Evolutionary conservation across 176 grass and related monocot genomes (phyloP).

Genomic region (Pharus latifolius): DNA sequence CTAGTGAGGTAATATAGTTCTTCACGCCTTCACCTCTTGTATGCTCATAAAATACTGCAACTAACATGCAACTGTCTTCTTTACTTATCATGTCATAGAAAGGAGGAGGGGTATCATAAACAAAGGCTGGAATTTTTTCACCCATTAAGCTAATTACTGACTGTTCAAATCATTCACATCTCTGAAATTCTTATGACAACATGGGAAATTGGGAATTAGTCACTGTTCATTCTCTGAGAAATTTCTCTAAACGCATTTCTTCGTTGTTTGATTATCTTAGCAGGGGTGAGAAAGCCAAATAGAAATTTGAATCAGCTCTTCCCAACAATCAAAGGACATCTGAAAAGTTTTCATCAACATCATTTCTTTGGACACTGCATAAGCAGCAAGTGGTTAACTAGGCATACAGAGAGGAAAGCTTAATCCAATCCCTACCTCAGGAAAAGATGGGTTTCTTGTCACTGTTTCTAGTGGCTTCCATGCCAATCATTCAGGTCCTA

Average conservation of each 20-base stretch:
- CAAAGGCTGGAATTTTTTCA: neutral
- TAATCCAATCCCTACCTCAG: neutral
- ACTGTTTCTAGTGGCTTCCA: conserved; percentile 64
- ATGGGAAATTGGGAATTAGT: too few species aligned
- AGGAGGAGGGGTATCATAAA: neutral
- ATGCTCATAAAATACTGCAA: neutral
- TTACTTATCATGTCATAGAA: neutral
- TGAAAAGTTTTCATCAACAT: neutral
- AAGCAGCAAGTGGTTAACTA: neutral
- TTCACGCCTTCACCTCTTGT: neutral
- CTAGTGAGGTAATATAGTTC: neutral
- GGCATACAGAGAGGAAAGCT: neutral
- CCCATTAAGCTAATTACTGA: neutral
- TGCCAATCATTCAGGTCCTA: conserved; percentile 71
- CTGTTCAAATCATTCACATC: neutral
- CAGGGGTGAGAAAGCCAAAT: neutral
- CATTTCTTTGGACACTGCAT: neutral
- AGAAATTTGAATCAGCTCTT: neutral
- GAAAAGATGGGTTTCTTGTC: conserved; percentile 56
- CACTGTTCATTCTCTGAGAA: neutral
- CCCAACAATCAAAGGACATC: neutral
- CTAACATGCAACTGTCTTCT: neutral
- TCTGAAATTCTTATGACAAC: neutral
- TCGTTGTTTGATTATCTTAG: neutral
- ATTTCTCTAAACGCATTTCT: neutral